phyloP scores from a whole-genome alignment of 2,329 filamentous ascomycete species.

The Penicillium sp. region DNA sequence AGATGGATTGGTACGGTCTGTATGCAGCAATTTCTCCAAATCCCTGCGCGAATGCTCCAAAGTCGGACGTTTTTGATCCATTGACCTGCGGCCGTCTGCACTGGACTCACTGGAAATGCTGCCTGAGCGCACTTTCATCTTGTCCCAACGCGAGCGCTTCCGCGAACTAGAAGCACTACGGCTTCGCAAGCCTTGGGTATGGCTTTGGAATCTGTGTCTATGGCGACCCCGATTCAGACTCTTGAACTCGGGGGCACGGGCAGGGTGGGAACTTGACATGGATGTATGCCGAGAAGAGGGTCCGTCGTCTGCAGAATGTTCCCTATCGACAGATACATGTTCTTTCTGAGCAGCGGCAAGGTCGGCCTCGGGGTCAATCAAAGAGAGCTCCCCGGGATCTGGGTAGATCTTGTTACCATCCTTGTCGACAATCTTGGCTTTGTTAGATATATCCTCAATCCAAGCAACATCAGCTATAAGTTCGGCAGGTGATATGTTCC shows the following conservation, averaged over 20 bases:
- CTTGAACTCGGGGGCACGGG: slow-evolving; percentile 42
- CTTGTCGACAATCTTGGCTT: slow-evolving; percentile 76
- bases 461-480: slow-evolving; percentile 88
- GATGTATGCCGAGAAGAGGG: slow-evolving; percentile 28
- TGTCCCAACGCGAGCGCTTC: slow-evolving; percentile 55
- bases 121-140: slow-evolving; percentile 54
- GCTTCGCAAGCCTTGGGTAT: slow-evolving; percentile 58
- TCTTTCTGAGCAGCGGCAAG: slow-evolving; percentile 9
- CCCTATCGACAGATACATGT: slow-evolving; percentile 23
- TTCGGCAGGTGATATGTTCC: slow-evolving; percentile 80
- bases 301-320: slow-evolving; percentile 16
- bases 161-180: slow-evolving; percentile 52
- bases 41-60: slow-evolving; percentile 14
- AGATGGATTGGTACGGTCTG: slow-evolving; percentile 4
- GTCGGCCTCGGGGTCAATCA: slow-evolving; percentile 14
- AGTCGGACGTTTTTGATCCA: slow-evolving; percentile 4
- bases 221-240: slow-evolving; percentile 59
- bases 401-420: slow-evolving; percentile 70
- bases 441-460: slow-evolving; percentile 81
- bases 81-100: slow-evolving; percentile 32
- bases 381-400: slow-evolving; percentile 26
- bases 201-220: slow-evolving; percentile 60
- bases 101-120: slow-evolving; percentile 60
- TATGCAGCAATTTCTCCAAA: slow-evolving; percentile 7
- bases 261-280: slow-evolving; percentile 43